These are phyloP conservation scores for Malus domestica DNA, from an alignment of 306 rosid species.

Conservation along the genomic window DNA sequence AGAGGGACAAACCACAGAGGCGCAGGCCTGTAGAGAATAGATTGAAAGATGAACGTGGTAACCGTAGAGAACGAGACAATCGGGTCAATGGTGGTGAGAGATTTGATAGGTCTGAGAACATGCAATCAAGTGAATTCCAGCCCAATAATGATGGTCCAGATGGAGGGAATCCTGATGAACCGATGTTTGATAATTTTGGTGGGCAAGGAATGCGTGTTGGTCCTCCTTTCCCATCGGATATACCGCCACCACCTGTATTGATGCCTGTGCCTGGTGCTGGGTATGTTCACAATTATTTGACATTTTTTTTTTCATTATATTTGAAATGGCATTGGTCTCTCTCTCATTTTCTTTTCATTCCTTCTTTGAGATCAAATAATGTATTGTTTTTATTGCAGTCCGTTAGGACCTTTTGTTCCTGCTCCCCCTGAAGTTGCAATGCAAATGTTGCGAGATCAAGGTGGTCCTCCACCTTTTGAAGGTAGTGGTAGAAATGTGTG, in stretches of 20 bases:
- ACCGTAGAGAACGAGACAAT: conserved; percentile 67
- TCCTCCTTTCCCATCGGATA: conserved; percentile 73
- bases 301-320: neutral
- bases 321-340: conserved; percentile 1
- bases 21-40: conserved; percentile 66
- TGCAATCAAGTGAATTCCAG: conserved; percentile 57
- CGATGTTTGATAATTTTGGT: conserved; percentile 72
- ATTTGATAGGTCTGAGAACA: conserved; percentile 52
- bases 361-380: conserved; percentile 2
- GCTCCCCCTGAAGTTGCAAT: conserved; percentile 99
- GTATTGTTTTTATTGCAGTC: conserved; percentile 41
- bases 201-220: conserved; percentile 58
- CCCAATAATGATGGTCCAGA: conserved; percentile 55
- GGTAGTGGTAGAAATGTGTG: conserved; percentile 62
- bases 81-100: conserved; percentile 62
- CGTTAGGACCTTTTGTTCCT: conserved; percentile 97
- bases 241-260: conserved; percentile 79
- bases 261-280: conserved; percentile 99
- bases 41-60: conserved; percentile 86
- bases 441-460: conserved; percentile 97
- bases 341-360: neutral
- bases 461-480: conserved; percentile 86
- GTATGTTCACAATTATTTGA: conserved; percentile 32
- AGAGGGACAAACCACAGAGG: conserved; percentile 76
- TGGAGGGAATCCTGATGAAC: conserved; percentile 70